These are phyloP conservation scores for Nannochloropsis oceanica DNA, from an alignment of 108 stramenopile species.

Conservation along the genomic window DNA sequence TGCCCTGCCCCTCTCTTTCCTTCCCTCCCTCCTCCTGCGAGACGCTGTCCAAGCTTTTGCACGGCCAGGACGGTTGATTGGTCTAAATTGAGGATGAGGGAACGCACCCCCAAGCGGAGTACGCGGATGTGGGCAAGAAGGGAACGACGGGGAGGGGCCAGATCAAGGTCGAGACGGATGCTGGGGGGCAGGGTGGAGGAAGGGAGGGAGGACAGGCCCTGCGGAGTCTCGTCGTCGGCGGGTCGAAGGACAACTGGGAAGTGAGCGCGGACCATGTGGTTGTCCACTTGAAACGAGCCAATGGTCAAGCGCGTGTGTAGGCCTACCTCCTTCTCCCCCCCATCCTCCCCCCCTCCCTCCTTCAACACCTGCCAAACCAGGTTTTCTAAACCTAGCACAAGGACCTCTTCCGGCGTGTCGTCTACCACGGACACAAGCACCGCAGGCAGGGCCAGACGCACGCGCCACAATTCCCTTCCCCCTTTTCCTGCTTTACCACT, in stretches of 20 bases:
- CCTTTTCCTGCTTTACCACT: neutral
- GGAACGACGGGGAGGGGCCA: neutral
- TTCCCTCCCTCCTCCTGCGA: neutral
- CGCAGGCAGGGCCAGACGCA: neutral
- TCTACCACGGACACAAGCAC: neutral
- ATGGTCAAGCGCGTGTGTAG: neutral
- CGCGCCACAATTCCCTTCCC: neutral
- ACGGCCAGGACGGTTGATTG: neutral
- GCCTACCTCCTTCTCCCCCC: neutral
- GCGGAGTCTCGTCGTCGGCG: neutral
- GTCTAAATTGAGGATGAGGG: neutral
- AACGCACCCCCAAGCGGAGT: neutral
- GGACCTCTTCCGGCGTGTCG: neutral
- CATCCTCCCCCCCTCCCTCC: neutral
- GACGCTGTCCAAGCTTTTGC: neutral
- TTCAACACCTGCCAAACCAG: neutral
- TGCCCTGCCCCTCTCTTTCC: neutral
- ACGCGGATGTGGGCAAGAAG: neutral
- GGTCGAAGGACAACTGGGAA: neutral
- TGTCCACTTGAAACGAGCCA: constrained; percentile 23
- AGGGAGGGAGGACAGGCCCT: neutral
- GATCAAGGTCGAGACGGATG: neutral
- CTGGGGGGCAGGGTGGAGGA: neutral
- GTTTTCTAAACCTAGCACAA: neutral
- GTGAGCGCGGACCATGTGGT: constrained; percentile 7